Conservation (phyloP, 148 eudicot species). For the Rhododendron williamsianum region DNA sequence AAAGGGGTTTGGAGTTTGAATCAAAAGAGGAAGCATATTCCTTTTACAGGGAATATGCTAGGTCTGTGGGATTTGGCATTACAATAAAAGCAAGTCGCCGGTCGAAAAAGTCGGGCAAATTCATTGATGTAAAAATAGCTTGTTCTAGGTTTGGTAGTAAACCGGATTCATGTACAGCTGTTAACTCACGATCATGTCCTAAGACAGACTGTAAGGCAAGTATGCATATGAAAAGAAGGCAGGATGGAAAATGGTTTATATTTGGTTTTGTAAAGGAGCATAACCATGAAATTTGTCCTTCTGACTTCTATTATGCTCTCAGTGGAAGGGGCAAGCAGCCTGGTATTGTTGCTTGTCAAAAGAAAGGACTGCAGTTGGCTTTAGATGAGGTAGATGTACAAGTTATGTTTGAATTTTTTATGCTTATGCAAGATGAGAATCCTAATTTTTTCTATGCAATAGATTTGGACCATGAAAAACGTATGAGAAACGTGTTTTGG, state of each 20-base stretch:
- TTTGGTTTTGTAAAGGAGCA: conserved; percentile 32
- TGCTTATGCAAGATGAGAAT: conserved; percentile 25
- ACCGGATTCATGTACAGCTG: conserved; percentile 22
- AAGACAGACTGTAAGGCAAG: conserved; percentile 40
- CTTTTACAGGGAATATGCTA: conserved; percentile 33
- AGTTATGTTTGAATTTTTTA: conserved; percentile 20
- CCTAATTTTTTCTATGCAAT: conserved; percentile 26
- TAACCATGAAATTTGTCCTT: conserved; percentile 33
- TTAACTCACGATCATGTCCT: conserved; percentile 25
- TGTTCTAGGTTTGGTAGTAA: conserved; percentile 35
- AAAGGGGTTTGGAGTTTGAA: conserved; percentile 29
- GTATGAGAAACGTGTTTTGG: conserved; percentile 29
- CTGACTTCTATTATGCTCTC: conserved; percentile 11
- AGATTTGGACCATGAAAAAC: conserved; percentile 25
- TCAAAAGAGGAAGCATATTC: conserved; percentile 38
- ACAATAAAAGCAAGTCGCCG: conserved; percentile 34
- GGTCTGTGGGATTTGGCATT: conserved; percentile 34
- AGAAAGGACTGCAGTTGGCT: conserved; percentile 20
- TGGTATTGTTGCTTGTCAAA: conserved; percentile 9
- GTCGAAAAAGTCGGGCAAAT: conserved; percentile 32
- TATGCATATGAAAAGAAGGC: conserved; percentile 36
- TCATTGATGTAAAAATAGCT: conserved; percentile 35
- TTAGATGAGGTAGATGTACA: conserved; percentile 25
- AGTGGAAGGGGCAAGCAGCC: neutral
- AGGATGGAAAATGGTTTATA: conserved; percentile 37